phyloP scores from a whole-genome alignment of 768 basidiomycete species.

The Auricularia sp. region DNA sequence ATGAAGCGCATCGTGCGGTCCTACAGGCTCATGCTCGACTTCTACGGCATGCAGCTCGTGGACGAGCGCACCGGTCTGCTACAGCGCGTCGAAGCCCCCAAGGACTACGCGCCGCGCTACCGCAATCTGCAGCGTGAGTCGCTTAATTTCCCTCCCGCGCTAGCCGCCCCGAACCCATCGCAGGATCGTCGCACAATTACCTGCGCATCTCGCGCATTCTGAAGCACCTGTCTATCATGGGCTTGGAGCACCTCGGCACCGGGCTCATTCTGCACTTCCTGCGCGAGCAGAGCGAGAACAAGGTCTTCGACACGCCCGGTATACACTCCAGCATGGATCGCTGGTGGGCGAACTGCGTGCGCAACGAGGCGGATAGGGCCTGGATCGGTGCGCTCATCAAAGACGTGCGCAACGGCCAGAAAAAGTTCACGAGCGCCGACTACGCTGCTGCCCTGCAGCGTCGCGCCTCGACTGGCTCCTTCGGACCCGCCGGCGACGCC shows the following conservation, averaged over 20 bases:
- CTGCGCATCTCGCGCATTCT: conserved; percentile 68
- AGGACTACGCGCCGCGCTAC: conserved; percentile 46
- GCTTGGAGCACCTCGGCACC: conserved; percentile 50
- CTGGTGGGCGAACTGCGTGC: conserved; percentile 70
- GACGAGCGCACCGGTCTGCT: conserved; percentile 49
- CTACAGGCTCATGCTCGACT: conserved; percentile 67
- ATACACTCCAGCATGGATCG: conserved; percentile 49
- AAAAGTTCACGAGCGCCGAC: conserved; percentile 38
- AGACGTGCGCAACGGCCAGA: conserved; percentile 34
- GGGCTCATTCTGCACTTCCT: conserved; percentile 63
- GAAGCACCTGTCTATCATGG: conserved; percentile 64
- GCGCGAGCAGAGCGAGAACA: conserved; percentile 53
- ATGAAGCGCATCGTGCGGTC: conserved; percentile 44
- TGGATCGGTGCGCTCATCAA: conserved; percentile 43
- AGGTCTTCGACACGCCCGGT: conserved; percentile 29
- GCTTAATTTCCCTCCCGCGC: not conserved
- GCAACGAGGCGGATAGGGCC: conserved; percentile 46
- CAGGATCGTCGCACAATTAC: conserved; percentile 64
- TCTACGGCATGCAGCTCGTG: conserved; percentile 65
- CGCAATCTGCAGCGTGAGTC: conserved; percentile 56
- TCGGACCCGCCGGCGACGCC: conserved; percentile 8
- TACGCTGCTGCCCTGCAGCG: conserved; percentile 41
- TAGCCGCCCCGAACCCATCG: not conserved
- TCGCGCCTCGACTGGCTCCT: conserved; percentile 27
- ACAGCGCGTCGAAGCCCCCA: conserved; percentile 37